A percentile compares a stretch with the other conserved stretches of the same genome.
phyloP scores from a whole-genome alignment of 345 rosid species.

The Odontarrhena argentea region DNA sequence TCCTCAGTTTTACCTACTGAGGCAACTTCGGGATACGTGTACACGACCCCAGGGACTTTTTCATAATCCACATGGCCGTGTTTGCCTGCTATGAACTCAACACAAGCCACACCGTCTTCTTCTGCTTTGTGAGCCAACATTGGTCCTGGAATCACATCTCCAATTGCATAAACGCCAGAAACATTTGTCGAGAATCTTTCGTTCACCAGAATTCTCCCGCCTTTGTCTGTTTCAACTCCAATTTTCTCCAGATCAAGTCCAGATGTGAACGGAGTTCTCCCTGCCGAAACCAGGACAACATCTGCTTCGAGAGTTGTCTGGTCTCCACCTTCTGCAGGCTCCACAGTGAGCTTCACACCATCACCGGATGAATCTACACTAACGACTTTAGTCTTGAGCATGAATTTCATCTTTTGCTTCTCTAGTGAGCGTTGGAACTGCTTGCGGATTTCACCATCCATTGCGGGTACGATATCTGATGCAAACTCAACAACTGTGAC shows the following conservation, averaged over 20 bases:
- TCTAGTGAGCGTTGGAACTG: constrained; percentile 92
- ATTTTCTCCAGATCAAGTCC: constrained; percentile 91
- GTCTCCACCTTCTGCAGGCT: constrained; percentile 87
- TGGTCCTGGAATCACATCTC: constrained; percentile 99
- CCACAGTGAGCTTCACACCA: constrained; percentile 79
- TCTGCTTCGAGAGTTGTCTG: constrained; percentile 90
- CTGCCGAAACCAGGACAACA: constrained; percentile 95
- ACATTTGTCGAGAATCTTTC: constrained; percentile 82
- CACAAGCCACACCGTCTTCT: constrained; percentile 99
- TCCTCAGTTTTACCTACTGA: constrained; percentile 98
- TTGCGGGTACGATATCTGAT: constrained; percentile 83
- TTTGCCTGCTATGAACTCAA: constrained; percentile 94
- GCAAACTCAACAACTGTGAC: constrained; percentile 99
- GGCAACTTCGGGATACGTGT: constrained; percentile 98
- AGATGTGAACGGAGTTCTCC: constrained; percentile 84
- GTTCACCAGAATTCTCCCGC: constrained; percentile 77
- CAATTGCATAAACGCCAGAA: constrained; percentile 85
- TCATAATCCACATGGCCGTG: constrained; percentile 97
- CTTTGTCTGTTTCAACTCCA: constrained; percentile 90
- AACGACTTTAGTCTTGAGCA: constrained; percentile 97
- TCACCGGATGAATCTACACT: constrained; percentile 78
- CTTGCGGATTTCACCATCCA: constrained; percentile 96
- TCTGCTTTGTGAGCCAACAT: constrained; percentile 99
- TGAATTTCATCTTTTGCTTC: constrained; percentile 98
- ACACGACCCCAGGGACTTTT: constrained; percentile 96